Percentiles rank a stretch among this genome's conserved stretches.
Conservation (phyloP, 768 basidiomycete species). For the Naganishia friedmannii region DNA sequence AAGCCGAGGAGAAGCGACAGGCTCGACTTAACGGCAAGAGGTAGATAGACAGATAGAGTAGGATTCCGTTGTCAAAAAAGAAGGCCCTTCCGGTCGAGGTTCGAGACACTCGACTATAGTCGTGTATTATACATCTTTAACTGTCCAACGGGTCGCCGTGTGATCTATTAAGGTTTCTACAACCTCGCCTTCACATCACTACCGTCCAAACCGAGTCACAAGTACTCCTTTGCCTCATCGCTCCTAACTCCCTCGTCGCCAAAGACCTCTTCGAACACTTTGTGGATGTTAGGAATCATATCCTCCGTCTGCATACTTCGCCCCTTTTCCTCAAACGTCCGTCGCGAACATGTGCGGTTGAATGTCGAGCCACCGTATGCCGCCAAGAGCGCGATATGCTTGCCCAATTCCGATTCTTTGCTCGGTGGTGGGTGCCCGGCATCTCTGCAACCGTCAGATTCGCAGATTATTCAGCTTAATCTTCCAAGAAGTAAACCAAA, state of each 20-base stretch:
- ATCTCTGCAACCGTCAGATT: constrained; percentile 31
- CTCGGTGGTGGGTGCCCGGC: constrained; percentile 48
- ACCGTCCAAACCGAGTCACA: neutral
- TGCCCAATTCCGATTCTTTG: constrained; percentile 42
- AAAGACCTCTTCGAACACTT: constrained; percentile 71
- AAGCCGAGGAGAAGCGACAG: constrained; percentile 29
- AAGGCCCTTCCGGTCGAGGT: neutral
- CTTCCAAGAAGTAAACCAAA: neutral
- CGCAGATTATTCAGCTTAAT: neutral
- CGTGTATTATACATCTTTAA: neutral
- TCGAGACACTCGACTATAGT: neutral
- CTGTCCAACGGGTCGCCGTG: neutral
- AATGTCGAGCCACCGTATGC: constrained; percentile 83
- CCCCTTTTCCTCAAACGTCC: constrained; percentile 72
- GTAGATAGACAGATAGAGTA: neutral
- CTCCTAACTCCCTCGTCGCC: constrained; percentile 46
- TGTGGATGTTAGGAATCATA: constrained; percentile 61
- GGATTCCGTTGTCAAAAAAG: neutral
- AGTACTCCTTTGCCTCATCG: constrained; percentile 29
- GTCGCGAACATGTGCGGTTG: constrained; percentile 75
- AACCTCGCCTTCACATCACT: constrained; percentile 6
- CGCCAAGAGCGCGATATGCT: constrained; percentile 71
- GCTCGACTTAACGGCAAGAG: constrained; percentile 23
- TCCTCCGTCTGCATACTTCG: constrained; percentile 79
- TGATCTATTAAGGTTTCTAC: neutral